These are phyloP conservation scores for Chytriomyces hyalinus DNA, from an alignment of 192 early-diverging fungal genomes.

Conservation along the genomic window DNA sequence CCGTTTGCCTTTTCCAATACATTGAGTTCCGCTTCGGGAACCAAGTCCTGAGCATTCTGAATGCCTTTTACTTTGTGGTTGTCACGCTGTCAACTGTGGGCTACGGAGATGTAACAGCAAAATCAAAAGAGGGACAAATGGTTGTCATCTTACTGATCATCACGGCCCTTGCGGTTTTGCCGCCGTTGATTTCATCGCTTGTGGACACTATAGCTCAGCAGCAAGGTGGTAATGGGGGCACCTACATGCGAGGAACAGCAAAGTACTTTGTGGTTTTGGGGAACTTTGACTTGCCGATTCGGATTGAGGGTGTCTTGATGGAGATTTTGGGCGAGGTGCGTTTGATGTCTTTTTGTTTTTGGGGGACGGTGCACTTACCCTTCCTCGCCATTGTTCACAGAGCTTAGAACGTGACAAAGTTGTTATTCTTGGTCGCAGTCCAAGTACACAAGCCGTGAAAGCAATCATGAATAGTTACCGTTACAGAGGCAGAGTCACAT, in stretches of 20 bases:
- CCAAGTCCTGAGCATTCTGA: constrained; percentile 5
- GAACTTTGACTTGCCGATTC: constrained; percentile 10
- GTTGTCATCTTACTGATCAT: constrained; percentile 68
- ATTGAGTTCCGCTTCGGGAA: constrained; percentile 59
- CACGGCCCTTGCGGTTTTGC: constrained; percentile 63
- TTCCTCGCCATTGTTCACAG: neutral
- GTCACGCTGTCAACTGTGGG: constrained; percentile 76
- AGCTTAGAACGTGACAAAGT: constrained; percentile 20
- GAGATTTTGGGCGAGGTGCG: constrained; percentile 33
- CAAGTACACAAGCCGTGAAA: constrained; percentile 32
- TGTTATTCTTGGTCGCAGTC: constrained; percentile 40
- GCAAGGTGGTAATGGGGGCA: constrained; percentile 37
- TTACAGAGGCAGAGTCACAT: constrained; percentile 41
- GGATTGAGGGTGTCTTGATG: constrained; percentile 36
- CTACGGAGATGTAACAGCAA: constrained; percentile 72
- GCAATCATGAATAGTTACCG: constrained; percentile 27
- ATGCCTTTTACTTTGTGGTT: constrained; percentile 60
- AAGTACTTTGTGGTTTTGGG: constrained; percentile 49
- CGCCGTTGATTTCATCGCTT: constrained; percentile 50
- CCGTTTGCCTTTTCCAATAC: constrained; percentile 65
- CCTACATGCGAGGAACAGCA: constrained; percentile 34
- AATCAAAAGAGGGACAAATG: constrained; percentile 56
- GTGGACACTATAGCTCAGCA: constrained; percentile 34
- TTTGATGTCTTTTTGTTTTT: neutral
- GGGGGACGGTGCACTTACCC: neutral